A percentile compares a stretch with the other conserved stretches of the same genome.
Conservation (phyloP, 2,329 filamentous ascomycete species). For the Cucurbitaria berberidis region DNA sequence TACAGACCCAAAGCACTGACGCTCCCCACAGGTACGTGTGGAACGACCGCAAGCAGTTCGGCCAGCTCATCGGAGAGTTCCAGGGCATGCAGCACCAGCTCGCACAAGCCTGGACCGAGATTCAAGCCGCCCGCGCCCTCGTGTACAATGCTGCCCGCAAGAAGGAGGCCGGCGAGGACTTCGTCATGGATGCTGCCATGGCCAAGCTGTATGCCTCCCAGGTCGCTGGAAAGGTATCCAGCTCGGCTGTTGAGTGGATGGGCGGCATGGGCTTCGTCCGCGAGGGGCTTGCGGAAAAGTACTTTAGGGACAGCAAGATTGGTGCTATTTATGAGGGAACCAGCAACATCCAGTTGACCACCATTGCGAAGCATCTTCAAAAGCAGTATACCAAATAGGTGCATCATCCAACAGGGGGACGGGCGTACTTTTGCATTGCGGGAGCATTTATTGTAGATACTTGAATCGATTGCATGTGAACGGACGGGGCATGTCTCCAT, state of each 20-base stretch:
- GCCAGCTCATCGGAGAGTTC: constrained; percentile 91
- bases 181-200: constrained; percentile 96
- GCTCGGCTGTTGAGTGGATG: constrained; percentile 97
- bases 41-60: constrained; percentile 98
- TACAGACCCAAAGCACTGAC: constrained; percentile 9
- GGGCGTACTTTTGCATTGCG: not conserved
- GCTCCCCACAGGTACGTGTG: constrained; percentile 73
- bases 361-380: constrained; percentile 73
- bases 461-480: not conserved
- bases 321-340: constrained; percentile 96
- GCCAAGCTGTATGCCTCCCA: constrained; percentile 95
- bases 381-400: constrained; percentile 67
- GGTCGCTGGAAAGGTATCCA: constrained; percentile 84
- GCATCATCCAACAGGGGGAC: not conserved
- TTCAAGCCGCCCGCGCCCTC: constrained; percentile 85
- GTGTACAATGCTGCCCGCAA: constrained; percentile 96
- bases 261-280: constrained; percentile 98
- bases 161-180: constrained; percentile 97
- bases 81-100: constrained; percentile 99
- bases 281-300: constrained; percentile 97
- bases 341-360: constrained; percentile 74
- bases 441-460: not conserved
- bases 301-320: constrained; percentile 97
- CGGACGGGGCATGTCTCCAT: too few relatives aligned
- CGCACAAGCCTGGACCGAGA: constrained; percentile 93